Evolutionary conservation across 2,329 filamentous ascomycete genomes (phyloP).

Genomic region (Cercospora sojina): DNA sequence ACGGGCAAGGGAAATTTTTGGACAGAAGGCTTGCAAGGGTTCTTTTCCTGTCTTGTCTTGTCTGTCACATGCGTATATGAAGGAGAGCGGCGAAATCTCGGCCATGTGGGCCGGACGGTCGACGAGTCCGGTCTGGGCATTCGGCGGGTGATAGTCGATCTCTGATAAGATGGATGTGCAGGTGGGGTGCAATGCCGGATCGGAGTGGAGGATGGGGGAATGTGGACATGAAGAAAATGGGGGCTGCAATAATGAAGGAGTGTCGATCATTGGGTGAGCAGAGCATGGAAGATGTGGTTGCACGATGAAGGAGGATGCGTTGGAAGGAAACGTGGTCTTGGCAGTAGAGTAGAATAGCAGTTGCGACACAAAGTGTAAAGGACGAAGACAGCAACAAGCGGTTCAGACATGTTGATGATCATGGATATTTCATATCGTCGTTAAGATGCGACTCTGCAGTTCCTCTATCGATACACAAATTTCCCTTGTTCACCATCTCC

Average conservation of each 20-base stretch:
- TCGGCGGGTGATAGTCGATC: no score
- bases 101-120: background rate
- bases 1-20: no score
- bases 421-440: background rate
- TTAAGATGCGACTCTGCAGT: background rate
- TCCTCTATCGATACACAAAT: background rate
- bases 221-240: background rate
- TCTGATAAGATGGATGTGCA: background rate
- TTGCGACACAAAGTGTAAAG: no score
- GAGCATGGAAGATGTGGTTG: background rate
- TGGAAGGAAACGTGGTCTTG: background rate
- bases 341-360: background rate
- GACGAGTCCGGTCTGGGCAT: no score
- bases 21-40: no score
- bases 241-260: background rate
- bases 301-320: background rate
- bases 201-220: background rate
- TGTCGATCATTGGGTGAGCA: background rate
- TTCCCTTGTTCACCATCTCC: background rate
- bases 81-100: background rate
- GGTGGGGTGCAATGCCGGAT: background rate
- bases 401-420: no score
- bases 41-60: background rate
- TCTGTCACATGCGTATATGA: background rate
- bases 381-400: background rate